Base-by-base conservation (phyloP, 2,329 filamentous ascomycete genomes). In the Dryadomyces quercus-mongolicae region DNA sequence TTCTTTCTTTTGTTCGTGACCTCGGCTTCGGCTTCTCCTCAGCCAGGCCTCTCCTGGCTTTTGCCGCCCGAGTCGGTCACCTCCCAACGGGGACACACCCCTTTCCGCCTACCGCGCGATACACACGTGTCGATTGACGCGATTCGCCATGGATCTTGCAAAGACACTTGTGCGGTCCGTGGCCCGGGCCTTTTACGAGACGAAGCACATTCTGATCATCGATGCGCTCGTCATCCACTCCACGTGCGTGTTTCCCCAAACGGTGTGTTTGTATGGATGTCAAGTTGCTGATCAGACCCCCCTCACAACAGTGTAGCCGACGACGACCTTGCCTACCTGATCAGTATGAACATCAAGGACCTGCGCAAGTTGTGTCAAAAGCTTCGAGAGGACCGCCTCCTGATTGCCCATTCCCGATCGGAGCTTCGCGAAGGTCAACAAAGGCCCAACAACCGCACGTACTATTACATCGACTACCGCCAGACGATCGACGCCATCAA, bases 381-480 rank as follows among this genome's bases (percentile, higher is more conserved):
- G 62, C 77, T 98, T 52, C 82, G 83, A 61, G 90, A 95, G 66
- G 89, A 94, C 65, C 85, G 92, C 53, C 82, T 98, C 63, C 74
- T 97, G 56, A 80, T 83, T 61, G 83, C 92, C 80, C 84, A 84
- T 67, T 82, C 84, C 36, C 84, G 89, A 57, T 80, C 84, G 51
- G 90, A 95, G 66, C 73, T 86, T 54, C 84, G 85, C 60, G 86
- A 91, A 64, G 88, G 88, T 52, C 87, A 90, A 56, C 85, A 86
- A 55, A 84, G 90, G 52, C 86, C 88, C 5, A 84, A 86, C 60
- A 90, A 86, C 65, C 82, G 88, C 63, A 95, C 92, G 58, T 98
- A 95, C 76, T 98, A 95, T 73, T 98, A 88, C 70, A 92, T 98
- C 66, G 91, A 96, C 67, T 94, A 94, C 64, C 88, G 93, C 56